phyloP scores from a whole-genome alignment of 2,329 filamentous ascomycete species.

The Beauveria bassiana region DNA sequence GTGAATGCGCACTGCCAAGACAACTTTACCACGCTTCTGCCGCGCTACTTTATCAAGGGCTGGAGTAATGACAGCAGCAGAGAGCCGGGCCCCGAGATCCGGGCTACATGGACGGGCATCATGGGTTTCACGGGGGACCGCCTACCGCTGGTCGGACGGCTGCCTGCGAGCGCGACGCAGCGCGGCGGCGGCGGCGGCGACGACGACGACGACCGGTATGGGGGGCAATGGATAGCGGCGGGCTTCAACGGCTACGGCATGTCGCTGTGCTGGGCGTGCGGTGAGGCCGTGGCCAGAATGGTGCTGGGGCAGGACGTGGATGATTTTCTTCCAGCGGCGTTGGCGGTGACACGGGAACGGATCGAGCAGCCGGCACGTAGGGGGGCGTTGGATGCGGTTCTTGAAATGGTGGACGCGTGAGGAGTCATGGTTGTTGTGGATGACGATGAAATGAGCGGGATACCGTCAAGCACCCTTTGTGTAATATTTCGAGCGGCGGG shows the following conservation, averaged over 20 bases:
- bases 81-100: slow-evolving; percentile 17
- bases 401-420: neutral
- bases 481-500: no score
- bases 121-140: slow-evolving; percentile 37
- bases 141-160: slow-evolving; percentile 38
- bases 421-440: neutral
- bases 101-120: slow-evolving; percentile 39
- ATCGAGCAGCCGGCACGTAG: neutral
- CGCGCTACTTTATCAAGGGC: slow-evolving; percentile 25
- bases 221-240: slow-evolving; percentile 36
- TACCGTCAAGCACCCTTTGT: neutral
- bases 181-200: slow-evolving; percentile 8
- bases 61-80: slow-evolving; percentile 16
- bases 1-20: slow-evolving; percentile 24
- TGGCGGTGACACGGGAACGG: slow-evolving; percentile 1
- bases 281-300: slow-evolving; percentile 23
- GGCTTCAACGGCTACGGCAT: slow-evolving; percentile 40
- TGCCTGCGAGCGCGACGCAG: slow-evolving; percentile 24
- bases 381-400: neutral
- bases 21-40: slow-evolving; percentile 28
- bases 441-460: neutral
- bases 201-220: slow-evolving; percentile 25
- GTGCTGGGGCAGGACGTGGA: slow-evolving; percentile 10
- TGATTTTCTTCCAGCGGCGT: slow-evolving; percentile 8
- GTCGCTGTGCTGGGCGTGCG: slow-evolving; percentile 38